Evolutionary conservation across 441 rosid species (phyloP).

Genomic region (Breynia disticha): DNA sequence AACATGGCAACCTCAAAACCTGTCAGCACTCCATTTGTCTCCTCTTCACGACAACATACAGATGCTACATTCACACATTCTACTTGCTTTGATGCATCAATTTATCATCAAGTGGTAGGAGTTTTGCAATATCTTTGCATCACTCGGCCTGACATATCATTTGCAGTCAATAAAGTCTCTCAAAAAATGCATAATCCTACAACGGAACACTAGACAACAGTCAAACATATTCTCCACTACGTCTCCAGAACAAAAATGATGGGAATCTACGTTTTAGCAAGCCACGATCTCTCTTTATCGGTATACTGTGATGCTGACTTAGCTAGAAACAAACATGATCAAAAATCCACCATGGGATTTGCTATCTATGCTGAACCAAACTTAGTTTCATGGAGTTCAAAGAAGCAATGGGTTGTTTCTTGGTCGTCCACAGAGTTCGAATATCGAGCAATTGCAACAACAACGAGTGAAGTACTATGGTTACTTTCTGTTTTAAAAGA

Average conservation of each 20-base stretch:
- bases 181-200: not conserved
- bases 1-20: not conserved
- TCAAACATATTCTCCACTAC: not conserved
- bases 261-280: not conserved
- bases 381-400: not conserved
- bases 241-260: not conserved
- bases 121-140: not conserved
- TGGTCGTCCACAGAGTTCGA: not conserved
- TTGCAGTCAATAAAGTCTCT: not conserved
- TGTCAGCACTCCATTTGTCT: no score
- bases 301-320: not conserved
- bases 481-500: not conserved
- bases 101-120: not conserved
- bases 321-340: not conserved
- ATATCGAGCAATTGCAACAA: not conserved
- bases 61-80: not conserved
- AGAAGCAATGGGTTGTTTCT: not conserved
- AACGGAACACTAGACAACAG: not conserved
- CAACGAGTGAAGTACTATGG: not conserved
- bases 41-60: not conserved
- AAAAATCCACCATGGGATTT: not conserved
- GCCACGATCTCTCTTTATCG: not conserved
- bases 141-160: not conserved
- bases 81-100: not conserved
- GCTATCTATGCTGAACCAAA: not conserved